A percentile compares a stretch with the other conserved stretches of the same genome.
phyloP scores from a whole-genome alignment of 2,329 filamentous ascomycete genomes.

The Neurospora sp. region DNA sequence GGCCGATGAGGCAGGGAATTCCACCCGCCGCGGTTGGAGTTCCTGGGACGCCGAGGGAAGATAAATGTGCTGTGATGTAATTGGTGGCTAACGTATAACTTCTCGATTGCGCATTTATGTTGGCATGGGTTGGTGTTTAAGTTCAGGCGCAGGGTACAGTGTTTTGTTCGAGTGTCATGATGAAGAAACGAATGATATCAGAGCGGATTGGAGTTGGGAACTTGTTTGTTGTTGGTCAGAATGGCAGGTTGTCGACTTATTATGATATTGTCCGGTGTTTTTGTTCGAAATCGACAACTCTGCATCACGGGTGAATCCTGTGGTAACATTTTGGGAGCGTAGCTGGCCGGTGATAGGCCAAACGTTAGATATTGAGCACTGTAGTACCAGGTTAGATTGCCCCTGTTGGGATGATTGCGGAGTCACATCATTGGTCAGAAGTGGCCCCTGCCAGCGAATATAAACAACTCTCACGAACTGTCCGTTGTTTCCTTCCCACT shows the following conservation, averaged over 20 bases:
- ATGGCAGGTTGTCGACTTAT: background rate
- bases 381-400: background rate
- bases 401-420: background rate
- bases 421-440: slow-evolving; percentile 2
- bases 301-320: background rate
- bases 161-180: background rate
- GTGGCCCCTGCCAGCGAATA: background rate
- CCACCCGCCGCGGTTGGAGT: background rate
- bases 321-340: background rate
- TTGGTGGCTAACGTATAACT: background rate
- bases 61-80: slow-evolving; percentile 2
- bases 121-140: background rate
- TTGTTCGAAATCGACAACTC: background rate
- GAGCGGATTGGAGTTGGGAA: background rate
- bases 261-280: background rate
- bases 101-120: background rate
- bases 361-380: background rate
- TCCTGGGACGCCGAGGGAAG: background rate
- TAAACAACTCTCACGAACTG: background rate
- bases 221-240: background rate
- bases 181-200: background rate
- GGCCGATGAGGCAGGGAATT: background rate
- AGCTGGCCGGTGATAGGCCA: background rate
- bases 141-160: background rate
- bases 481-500: background rate